Conservation (phyloP, 2,329 filamentous ascomycete genomes). For the Orbilia brochopaga region DNA sequence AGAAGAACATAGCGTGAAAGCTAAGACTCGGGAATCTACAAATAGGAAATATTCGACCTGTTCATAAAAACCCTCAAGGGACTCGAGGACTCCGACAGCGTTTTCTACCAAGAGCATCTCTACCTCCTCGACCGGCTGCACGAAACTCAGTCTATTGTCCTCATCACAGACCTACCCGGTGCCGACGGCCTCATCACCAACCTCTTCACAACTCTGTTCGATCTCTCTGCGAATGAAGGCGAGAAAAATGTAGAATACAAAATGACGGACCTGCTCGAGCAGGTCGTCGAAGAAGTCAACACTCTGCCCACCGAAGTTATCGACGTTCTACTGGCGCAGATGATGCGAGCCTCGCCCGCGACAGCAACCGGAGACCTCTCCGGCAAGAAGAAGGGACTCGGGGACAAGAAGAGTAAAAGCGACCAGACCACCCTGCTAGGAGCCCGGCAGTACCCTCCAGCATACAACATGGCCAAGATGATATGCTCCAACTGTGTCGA, state of each 20-base stretch:
- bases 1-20: background rate
- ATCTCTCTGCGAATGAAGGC: conserved; percentile 83
- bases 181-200: conserved; percentile 78
- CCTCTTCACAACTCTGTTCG: conserved; percentile 88
- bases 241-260: conserved; percentile 93
- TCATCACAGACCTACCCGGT: conserved; percentile 85
- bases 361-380: conserved; percentile 18
- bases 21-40: conserved; percentile 15
- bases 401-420: conserved; percentile 68
- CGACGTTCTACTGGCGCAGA: conserved; percentile 93
- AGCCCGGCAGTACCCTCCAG: conserved; percentile 66
- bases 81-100: conserved; percentile 52
- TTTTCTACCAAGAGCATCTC: conserved; percentile 71
- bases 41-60: conserved; percentile 87
- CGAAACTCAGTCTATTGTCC: conserved; percentile 91
- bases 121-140: conserved; percentile 87
- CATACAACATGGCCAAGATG: conserved; percentile 95
- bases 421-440: conserved; percentile 58
- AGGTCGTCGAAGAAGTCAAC: conserved; percentile 82
- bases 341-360: conserved; percentile 78
- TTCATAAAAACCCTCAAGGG: conserved; percentile 67
- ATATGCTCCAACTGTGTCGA: conserved; percentile 88
- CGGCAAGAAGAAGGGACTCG: conserved; percentile 36
- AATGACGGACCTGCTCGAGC: conserved; percentile 83
- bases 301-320: conserved; percentile 80